Evolutionary conservation across 768 basidiomycete genomes (phyloP).

Genomic region (Amyloporia xantha): DNA sequence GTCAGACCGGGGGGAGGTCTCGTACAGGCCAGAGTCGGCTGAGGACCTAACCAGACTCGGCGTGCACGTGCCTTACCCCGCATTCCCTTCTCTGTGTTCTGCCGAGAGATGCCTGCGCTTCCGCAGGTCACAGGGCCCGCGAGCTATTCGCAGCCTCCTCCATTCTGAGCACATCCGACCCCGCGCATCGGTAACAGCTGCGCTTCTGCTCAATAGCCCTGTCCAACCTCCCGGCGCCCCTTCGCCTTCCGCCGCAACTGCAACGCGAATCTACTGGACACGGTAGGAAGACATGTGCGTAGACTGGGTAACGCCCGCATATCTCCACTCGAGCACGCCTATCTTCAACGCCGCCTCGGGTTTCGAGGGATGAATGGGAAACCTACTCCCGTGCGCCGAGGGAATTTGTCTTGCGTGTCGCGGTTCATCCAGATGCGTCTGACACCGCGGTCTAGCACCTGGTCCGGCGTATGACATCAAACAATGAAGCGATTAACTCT

Average conservation of each 20-base stretch:
- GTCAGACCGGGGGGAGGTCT: background rate
- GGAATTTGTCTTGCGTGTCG: background rate
- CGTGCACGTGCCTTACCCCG: background rate
- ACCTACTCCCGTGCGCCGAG: background rate
- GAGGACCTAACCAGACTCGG: background rate
- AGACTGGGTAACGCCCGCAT: background rate
- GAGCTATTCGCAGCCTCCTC: background rate
- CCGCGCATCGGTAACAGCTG: background rate
- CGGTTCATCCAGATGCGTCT: background rate
- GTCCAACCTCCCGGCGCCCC: background rate
- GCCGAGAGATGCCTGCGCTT: background rate
- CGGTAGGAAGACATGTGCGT: background rate
- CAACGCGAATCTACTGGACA: background rate
- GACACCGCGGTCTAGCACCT: background rate
- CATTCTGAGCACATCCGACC: background rate
- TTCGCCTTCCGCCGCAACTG: background rate
- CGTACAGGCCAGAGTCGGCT: background rate
- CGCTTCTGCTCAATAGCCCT: background rate
- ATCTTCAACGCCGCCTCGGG: background rate
- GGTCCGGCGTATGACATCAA: background rate
- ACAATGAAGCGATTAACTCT: too few species aligned
- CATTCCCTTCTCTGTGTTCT: background rate
- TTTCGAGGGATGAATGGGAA: background rate
- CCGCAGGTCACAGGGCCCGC: background rate
- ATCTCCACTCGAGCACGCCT: background rate